Conservation (phyloP, 2,329 filamentous ascomycete genomes). For the Leptographium galeiforme region DNA sequence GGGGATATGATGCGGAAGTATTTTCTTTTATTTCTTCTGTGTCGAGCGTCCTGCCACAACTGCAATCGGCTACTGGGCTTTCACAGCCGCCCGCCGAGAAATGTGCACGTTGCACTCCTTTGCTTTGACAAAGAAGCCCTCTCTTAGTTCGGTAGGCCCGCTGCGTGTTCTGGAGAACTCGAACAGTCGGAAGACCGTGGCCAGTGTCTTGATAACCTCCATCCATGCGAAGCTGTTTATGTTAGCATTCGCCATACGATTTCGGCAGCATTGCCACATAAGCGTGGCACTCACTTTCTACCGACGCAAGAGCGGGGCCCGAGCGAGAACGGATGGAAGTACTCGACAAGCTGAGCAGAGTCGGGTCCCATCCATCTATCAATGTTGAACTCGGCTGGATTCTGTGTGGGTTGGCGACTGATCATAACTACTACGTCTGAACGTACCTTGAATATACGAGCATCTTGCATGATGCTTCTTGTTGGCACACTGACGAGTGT, state of each 20-base stretch:
- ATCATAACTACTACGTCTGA: too few species aligned
- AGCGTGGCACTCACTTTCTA: not conserved
- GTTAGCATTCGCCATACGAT: not conserved
- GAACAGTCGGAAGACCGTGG: not conserved
- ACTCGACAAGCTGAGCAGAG: not conserved
- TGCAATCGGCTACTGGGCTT: not conserved
- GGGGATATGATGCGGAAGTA: too few species aligned
- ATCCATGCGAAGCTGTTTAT: not conserved
- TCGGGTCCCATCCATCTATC: not conserved
- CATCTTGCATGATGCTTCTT: not conserved
- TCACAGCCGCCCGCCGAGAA: not conserved
- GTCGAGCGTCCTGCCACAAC: too few species aligned
- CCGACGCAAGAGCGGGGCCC: not conserved
- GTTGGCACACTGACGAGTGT: not conserved
- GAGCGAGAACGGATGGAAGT: not conserved
- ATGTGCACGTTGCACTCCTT: not conserved
- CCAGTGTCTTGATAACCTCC: not conserved
- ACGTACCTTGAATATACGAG: not conserved
- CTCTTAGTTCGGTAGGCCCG: not conserved
- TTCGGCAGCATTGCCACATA: not conserved
- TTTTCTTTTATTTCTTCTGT: too few species aligned
- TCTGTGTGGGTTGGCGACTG: not conserved
- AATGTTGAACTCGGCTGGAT: not conserved
- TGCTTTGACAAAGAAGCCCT: not conserved
- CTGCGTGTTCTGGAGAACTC: not conserved